Evolutionary conservation across 2,329 filamentous ascomycete genomes (phyloP).

Genomic region (Penicillium sclerotiorum): DNA sequence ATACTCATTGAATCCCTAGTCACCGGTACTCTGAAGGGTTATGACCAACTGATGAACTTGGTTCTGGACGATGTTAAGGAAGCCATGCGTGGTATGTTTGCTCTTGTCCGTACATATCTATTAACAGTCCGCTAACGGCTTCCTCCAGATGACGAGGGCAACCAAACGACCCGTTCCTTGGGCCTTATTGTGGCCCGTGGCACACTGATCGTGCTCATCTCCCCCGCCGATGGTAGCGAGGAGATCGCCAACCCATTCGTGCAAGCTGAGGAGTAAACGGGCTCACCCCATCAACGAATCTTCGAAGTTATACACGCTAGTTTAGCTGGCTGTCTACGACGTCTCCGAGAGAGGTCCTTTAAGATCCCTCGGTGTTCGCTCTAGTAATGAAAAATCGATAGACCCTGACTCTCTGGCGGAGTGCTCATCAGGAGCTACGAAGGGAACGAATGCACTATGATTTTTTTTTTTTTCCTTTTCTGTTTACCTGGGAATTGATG

Average conservation of each 20-base stretch:
- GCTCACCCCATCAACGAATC: neutral
- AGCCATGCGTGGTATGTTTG: slow-evolving; percentile 72
- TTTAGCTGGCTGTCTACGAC: neutral
- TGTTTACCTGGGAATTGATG: slow-evolving; percentile 10
- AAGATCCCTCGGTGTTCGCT: no score
- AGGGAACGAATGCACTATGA: slow-evolving; percentile 71
- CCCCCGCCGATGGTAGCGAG: slow-evolving; percentile 90
- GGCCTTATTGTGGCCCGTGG: slow-evolving; percentile 87
- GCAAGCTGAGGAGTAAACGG: slow-evolving; percentile 67
- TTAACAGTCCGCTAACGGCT: slow-evolving; percentile 18
- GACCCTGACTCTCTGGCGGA: slow-evolving; percentile 9
- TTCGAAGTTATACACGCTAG: no score
- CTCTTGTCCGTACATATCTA: neutral
- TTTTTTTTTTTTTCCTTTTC: slow-evolving; percentile 53
- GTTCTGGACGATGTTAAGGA: slow-evolving; percentile 95
- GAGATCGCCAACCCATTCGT: slow-evolving; percentile 94
- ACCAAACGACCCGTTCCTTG: slow-evolving; percentile 76
- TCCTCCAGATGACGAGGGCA: slow-evolving; percentile 84
- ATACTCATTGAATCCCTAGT: no score
- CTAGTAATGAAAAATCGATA: slow-evolving; percentile 6
- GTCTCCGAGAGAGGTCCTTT: no score
- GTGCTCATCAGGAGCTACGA: slow-evolving; percentile 25
- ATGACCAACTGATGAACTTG: slow-evolving; percentile 96
- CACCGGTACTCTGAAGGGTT: slow-evolving; percentile 86
- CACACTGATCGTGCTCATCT: slow-evolving; percentile 89